Evolutionary conservation across 768 basidiomycete species (phyloP), one percentile per base, ranked within the genome.

Genomic region (Lactifluus echinatus): DNA sequence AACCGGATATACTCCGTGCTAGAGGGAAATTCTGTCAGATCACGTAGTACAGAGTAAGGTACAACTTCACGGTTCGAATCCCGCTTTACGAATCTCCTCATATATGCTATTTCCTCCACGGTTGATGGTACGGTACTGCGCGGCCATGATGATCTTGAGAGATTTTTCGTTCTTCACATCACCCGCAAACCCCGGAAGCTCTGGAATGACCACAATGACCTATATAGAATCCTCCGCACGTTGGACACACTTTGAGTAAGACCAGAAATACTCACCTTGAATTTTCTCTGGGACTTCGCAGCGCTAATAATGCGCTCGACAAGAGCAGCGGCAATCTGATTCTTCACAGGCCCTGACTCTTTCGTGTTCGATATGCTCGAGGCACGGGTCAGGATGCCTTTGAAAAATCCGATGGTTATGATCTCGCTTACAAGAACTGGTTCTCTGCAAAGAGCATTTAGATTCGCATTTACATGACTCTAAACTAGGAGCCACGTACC

Each of bases 171-270:
- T 73, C 73, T 84, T 87, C 68, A 96, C 76, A 67, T 92, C 82
- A 2, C 94, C 87, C 1, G 91, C 77, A 69, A 97, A 96, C 1
- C 86, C 93, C 14, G 94, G 94, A 2, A 96, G 77, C 67, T 95
- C 93, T 0, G 94, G 95, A 50, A 98, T 87, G 19, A 86, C 72
- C 14, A 98, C 80, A 49, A 95, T 75, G 51, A 96, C 88, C 88
- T 93, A 62, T 2, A 44, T 24, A 39, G 15, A 7, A 21, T 37
- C 17, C n/a, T 11, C 33, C 29, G 42, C 21, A 7, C 40, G 15
- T 48, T 11, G 57, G 23, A 21, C 24, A 34, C 28, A 15, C 37
- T 21, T 28, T 21, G 11, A 48, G 14, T 7, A 21, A 45, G 31
- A 26, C 24, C 40, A 14, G 23, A 24, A 3, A 49, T 45, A 42